Evolutionary conservation across 2,329 filamentous ascomycete species (phyloP).

Genomic region (Clarireedia hainanense): DNA sequence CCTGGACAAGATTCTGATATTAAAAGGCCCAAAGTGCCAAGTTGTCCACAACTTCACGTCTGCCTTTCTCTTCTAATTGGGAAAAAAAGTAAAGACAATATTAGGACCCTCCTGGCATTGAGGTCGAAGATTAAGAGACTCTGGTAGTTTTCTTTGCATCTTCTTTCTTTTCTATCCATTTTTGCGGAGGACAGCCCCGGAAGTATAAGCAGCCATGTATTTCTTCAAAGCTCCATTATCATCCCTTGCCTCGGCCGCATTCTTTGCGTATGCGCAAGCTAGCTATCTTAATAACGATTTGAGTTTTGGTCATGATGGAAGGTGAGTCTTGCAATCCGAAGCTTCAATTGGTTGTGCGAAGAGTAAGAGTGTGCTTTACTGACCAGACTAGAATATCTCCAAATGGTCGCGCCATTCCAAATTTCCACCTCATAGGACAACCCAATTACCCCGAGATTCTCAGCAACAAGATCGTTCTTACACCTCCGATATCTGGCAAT

Average conservation of each 20-base stretch:
- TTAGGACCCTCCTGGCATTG: neutral
- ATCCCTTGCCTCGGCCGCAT: constrained; percentile 22
- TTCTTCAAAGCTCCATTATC: constrained; percentile 14
- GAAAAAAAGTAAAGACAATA: too few species aligned
- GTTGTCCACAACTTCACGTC: neutral
- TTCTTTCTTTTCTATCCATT: neutral
- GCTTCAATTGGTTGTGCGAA: neutral
- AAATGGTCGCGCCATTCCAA: constrained; percentile 24
- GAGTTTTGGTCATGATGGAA: constrained; percentile 39
- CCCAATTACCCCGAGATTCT: constrained; percentile 55
- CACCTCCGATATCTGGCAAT: constrained; percentile 79
- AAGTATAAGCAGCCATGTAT: neutral
- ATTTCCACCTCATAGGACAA: constrained; percentile 30
- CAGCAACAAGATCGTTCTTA: constrained; percentile 87
- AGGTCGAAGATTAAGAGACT: neutral
- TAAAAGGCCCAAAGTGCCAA: neutral
- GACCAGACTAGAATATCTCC: constrained; percentile 26
- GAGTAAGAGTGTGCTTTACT: neutral
- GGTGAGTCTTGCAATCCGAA: constrained; percentile 16
- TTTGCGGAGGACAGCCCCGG: neutral
- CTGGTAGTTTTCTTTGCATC: constrained; percentile 3
- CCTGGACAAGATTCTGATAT: too few species aligned
- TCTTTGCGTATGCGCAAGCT: constrained; percentile 25
- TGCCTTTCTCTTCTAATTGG: neutral
- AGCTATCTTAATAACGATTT: constrained; percentile 27